Evolutionary conservation across 495 filamentous ascomycete genomes (phyloP).

Genomic region (Lophiotrema nucula): DNA sequence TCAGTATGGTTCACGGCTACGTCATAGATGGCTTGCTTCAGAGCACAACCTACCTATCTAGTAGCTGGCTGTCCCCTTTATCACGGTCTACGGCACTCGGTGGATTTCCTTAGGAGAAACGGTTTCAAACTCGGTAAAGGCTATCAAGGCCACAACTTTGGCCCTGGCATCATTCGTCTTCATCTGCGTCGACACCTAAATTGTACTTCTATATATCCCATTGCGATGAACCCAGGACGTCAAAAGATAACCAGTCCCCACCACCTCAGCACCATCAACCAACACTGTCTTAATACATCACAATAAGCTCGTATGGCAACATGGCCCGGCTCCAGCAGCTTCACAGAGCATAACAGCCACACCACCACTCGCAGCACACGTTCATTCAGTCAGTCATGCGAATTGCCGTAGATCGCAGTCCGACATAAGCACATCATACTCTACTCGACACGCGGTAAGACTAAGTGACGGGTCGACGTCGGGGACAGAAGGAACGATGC

Average conservation of each 20-base stretch:
- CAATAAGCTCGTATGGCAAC: too few relatives aligned
- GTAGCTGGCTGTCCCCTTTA: conserved; percentile 17
- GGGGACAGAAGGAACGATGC: not conserved
- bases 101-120: conserved; percentile 38
- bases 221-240: conserved; percentile 26
- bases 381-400: too few relatives aligned
- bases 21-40: conserved; percentile 16
- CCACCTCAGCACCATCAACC: conserved; percentile 22
- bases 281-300: conserved; percentile 21
- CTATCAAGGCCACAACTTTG: conserved; percentile 19
- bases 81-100: conserved; percentile 34
- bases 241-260: conserved; percentile 29
- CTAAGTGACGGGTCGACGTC: not conserved
- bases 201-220: conserved; percentile 36
- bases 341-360: too few relatives aligned
- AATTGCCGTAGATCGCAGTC: not conserved
- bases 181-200: conserved; percentile 35
- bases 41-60: too few relatives aligned
- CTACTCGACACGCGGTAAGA: not conserved
- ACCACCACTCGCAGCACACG: too few relatives aligned
- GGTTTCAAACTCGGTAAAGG: conserved; percentile 31
- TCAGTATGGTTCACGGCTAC: conserved; percentile 31
- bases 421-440: not conserved
- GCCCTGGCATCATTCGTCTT: conserved; percentile 28
- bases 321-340: too few relatives aligned